Conservation (phyloP, 345 rosid species). For the Alliaria petiolata region DNA sequence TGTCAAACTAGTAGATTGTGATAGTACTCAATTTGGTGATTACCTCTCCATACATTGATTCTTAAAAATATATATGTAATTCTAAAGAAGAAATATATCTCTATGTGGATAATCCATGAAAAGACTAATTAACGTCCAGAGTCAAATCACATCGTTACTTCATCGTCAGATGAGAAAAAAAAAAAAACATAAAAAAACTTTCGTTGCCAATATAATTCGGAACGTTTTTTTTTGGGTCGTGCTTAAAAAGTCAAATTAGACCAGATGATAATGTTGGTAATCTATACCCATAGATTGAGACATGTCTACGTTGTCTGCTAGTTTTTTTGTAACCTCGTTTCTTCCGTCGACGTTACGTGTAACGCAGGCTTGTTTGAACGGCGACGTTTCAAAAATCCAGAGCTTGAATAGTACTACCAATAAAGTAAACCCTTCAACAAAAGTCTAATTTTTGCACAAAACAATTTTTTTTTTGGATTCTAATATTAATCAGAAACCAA, state of each 20-base stretch:
- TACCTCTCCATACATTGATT: background rate
- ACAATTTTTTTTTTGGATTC: background rate
- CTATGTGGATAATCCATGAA: constrained; percentile 11
- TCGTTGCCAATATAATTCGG: background rate
- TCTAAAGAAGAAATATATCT: background rate
- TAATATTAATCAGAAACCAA: background rate
- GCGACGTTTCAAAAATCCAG: background rate
- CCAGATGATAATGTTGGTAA: constrained; percentile 25
- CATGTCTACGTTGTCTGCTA: constrained; percentile 6
- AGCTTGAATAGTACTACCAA: background rate
- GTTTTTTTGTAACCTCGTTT: constrained; percentile 15
- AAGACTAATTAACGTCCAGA: constrained; percentile 5
- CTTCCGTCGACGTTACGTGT: constrained; percentile 19
- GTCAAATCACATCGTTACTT: constrained; percentile 25
- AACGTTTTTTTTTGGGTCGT: background rate
- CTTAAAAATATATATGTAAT: too few species aligned
- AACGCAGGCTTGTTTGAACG: constrained; percentile 18
- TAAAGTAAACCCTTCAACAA: constrained; percentile 8
- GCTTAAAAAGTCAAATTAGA: constrained; percentile 1
- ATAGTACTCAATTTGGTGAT: constrained; percentile 29
- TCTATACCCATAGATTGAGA: constrained; percentile 19
- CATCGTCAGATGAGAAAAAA: background rate
- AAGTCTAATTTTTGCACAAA: background rate
- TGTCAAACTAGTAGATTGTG: constrained; percentile 21
- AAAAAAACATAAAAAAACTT: background rate